These are phyloP conservation scores for Alternaria infectoria DNA, from an alignment of 2,329 filamentous ascomycete species.

Conservation along the genomic window DNA sequence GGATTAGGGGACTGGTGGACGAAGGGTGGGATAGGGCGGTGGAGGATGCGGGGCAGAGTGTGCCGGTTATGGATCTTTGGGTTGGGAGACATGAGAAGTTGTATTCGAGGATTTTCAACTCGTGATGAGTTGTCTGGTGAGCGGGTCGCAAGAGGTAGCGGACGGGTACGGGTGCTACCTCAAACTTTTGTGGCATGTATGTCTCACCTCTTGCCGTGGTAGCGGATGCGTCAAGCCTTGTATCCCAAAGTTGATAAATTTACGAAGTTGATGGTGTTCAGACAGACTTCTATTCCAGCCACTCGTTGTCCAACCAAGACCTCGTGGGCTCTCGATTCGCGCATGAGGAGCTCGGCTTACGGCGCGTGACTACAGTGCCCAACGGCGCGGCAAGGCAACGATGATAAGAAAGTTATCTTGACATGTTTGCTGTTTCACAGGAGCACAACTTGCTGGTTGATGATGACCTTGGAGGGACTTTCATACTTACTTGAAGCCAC, in stretches of 20 bases:
- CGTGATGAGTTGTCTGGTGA: conserved; percentile 52
- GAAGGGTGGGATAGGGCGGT: conserved; percentile 65
- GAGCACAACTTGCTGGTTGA: no score
- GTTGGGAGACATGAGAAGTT: conserved; percentile 81
- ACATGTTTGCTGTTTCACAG: background rate
- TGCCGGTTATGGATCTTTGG: conserved; percentile 83
- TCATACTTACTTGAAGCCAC: background rate
- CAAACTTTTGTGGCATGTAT: background rate
- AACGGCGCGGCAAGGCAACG: conserved; percentile 9
- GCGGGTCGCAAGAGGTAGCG: background rate
- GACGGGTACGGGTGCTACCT: background rate
- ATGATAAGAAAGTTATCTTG: background rate
- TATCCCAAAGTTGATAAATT: background rate
- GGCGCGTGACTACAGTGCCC: conserved; percentile 18
- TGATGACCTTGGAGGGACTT: background rate
- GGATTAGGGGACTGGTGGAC: conserved; percentile 65
- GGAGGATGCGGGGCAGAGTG: conserved; percentile 74
- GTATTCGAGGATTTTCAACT: conserved; percentile 88
- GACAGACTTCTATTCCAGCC: background rate
- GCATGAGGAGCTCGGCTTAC: conserved; percentile 9
- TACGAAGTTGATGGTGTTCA: background rate
- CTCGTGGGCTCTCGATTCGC: conserved; percentile 23
- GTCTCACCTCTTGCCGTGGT: background rate
- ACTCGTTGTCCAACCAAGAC: background rate
- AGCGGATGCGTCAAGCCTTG: background rate